Base-by-base conservation (phyloP, 2,329 filamentous ascomycete genomes). In the Aspergillus fijiensis region DNA sequence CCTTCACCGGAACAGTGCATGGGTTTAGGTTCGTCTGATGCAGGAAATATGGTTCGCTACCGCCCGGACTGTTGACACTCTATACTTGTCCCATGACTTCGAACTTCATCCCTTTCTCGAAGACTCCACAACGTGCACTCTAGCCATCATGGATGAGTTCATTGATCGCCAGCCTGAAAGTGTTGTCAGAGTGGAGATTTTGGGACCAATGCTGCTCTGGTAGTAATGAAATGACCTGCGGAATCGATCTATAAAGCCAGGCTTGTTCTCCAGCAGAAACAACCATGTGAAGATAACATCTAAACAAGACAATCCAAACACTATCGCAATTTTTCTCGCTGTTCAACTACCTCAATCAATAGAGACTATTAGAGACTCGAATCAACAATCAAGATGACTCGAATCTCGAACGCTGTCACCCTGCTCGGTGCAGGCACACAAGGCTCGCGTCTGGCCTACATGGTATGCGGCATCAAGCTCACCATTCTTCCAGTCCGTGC, bases 371-470 rank as follows among this genome's bases (percentile, higher is more conserved):
- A 35, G 4, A 4, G 5, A 49, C 23, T 16, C 10, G 14, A 2
- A 10, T 4, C 16, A 7, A 55, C 7, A 16, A 35, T 14, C 14
- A n/a, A 49, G 3, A 55, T 55, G 53, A 33, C 53, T 2, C 47
- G 23, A 48, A 4, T 33, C 2, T 7, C 42, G 42, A 55, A 55
- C 45, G 53, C 53, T 49, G 42, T 55, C n/a, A 55, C 53, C 23
- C 27, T 55, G 27, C 25, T 57, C 27, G 57, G 57, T 11, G 56
- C 52, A 12, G 60, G 56, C 21, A 52, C 56, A 12, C 60, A 59
- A 52, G 59, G 59, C n/a, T 48, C 49, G 47, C 39, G 59, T 14
- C 50, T 60, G 12, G 59, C 59, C 5, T 60, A 39, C 29, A 57
- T 60, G 59, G 59, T 60, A 54, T 9, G 49, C 48, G 21, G n/a